These are phyloP conservation scores for Porodaedalea pini DNA, from an alignment of 1,284 basidiomycete species.

Conservation along the genomic window DNA sequence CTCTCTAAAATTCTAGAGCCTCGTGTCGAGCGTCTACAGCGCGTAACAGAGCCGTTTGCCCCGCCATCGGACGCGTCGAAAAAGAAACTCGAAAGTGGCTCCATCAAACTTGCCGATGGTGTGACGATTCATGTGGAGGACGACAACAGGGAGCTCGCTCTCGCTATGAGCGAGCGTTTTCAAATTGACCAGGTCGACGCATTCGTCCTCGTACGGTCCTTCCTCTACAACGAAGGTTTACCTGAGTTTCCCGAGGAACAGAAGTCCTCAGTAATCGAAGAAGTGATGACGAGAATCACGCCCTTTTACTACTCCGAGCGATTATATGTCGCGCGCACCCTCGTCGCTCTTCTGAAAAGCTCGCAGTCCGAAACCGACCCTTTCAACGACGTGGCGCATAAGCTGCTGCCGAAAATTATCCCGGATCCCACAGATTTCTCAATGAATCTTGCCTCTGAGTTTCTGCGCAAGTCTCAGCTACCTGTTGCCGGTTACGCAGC, in stretches of 20 bases:
- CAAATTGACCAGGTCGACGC: constrained; percentile 76
- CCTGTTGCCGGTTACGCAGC: constrained; percentile 49
- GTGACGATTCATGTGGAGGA: constrained; percentile 58
- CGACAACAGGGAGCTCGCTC: constrained; percentile 62
- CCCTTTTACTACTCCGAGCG: constrained; percentile 80
- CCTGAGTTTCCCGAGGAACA: constrained; percentile 40
- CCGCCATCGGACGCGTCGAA: constrained; percentile 63
- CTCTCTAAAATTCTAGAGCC: constrained; percentile 53
- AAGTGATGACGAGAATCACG: constrained; percentile 67
- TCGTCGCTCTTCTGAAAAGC: constrained; percentile 63
- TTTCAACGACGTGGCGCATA: constrained; percentile 50
- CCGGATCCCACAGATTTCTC: constrained; percentile 59
- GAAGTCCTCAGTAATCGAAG: constrained; percentile 47
- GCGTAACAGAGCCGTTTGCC: constrained; percentile 60
- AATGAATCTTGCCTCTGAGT: constrained; percentile 53
- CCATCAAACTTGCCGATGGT: constrained; percentile 62
- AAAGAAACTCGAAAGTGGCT: constrained; percentile 61
- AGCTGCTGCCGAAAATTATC: constrained; percentile 57
- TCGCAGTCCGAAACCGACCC: constrained; percentile 52
- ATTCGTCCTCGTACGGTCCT: constrained; percentile 67
- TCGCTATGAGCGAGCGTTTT: constrained; percentile 67
- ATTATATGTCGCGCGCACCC: constrained; percentile 58
- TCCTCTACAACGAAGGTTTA: constrained; percentile 71
- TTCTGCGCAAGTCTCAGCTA: constrained; percentile 50
- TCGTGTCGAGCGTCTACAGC: constrained; percentile 53